These are phyloP conservation scores for Colletotrichum gigasporum DNA, from an alignment of 2,329 filamentous ascomycete genomes.

Conservation along the genomic window DNA sequence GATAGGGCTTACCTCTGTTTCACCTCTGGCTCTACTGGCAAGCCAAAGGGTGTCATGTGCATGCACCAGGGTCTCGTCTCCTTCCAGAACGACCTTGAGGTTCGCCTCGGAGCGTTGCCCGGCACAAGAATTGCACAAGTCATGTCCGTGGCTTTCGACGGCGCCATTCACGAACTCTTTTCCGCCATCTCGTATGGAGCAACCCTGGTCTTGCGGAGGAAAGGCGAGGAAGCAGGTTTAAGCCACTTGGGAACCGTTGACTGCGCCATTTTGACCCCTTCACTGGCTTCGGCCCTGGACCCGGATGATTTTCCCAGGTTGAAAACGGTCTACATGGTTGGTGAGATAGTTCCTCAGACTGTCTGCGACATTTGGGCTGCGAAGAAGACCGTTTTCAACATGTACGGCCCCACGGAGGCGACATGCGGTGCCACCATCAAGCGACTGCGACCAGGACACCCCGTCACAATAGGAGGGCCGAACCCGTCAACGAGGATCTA, in stretches of 20 bases:
- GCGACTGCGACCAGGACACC: constrained; percentile 32
- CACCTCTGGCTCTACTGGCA: constrained; percentile 55
- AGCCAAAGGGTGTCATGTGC: constrained; percentile 51
- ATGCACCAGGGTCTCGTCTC: constrained; percentile 36
- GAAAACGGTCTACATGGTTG: constrained; percentile 46
- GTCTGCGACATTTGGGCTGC: constrained; percentile 44
- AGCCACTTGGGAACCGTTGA: constrained; percentile 40
- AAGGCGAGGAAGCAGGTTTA: constrained; percentile 37
- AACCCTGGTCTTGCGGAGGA: constrained; percentile 44
- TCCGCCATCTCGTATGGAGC: constrained; percentile 49
- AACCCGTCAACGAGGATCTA: constrained; percentile 46
- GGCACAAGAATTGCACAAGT: constrained; percentile 43
- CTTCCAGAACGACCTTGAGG: not conserved
- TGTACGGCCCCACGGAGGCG: constrained; percentile 54
- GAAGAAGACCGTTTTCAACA: constrained; percentile 46
- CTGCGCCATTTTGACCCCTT: constrained; percentile 49
- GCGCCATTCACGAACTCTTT: constrained; percentile 51
- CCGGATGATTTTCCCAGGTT: constrained; percentile 43
- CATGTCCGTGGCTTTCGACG: constrained; percentile 54
- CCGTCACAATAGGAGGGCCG: constrained; percentile 38
- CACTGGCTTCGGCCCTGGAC: constrained; percentile 43
- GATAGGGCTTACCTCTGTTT: constrained; percentile 50
- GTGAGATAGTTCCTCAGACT: constrained; percentile 46
- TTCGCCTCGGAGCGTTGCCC: not conserved
- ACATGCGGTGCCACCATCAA: constrained; percentile 49